These are phyloP conservation scores for Phaeolepiota aurea DNA, from an alignment of 768 basidiomycete species.

Conservation along the genomic window DNA sequence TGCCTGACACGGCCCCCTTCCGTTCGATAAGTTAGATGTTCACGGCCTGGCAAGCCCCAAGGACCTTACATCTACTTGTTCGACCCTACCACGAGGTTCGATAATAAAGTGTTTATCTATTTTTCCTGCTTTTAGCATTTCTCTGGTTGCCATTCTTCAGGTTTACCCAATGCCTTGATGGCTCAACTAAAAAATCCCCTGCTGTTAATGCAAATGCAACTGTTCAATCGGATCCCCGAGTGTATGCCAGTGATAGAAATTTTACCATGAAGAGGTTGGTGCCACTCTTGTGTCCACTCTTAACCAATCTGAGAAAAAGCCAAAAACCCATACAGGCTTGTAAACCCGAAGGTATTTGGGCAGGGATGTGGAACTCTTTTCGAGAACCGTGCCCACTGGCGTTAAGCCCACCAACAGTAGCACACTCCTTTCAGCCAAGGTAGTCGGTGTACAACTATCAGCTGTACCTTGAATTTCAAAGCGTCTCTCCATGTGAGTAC, in stretches of 20 bases:
- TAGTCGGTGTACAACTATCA: conserved; percentile 26
- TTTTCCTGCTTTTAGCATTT: not conserved
- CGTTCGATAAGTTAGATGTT: conserved; percentile 13
- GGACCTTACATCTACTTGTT: conserved; percentile 25
- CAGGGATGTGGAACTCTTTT: conserved; percentile 30
- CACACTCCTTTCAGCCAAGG: conserved; percentile 32
- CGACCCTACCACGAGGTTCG: conserved; percentile 31
- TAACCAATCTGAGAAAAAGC: conserved; percentile 2
- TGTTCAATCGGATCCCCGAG: conserved; percentile 24
- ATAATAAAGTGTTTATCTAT: conserved; percentile 30
- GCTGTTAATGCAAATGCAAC: conserved; percentile 24
- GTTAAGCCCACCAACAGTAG: conserved; percentile 38
- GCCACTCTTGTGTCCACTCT: not conserved
- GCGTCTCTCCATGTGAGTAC: conserved; percentile 27
- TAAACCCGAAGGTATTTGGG: conserved; percentile 23
- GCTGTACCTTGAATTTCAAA: conserved; percentile 32
- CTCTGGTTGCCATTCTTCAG: conserved; percentile 8
- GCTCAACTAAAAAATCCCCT: conserved; percentile 24
- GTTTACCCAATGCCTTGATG: conserved; percentile 26
- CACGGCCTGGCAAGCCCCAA: conserved; percentile 11
- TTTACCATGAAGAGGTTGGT: conserved; percentile 21
- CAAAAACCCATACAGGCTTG: conserved; percentile 18
- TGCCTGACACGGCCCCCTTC: conserved; percentile 22
- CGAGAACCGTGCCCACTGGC: conserved; percentile 30
- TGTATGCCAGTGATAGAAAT: conserved; percentile 26